These are phyloP conservation scores for Phragmites australis DNA, from an alignment of 176 grass and related monocot species.

Conservation along the genomic window DNA sequence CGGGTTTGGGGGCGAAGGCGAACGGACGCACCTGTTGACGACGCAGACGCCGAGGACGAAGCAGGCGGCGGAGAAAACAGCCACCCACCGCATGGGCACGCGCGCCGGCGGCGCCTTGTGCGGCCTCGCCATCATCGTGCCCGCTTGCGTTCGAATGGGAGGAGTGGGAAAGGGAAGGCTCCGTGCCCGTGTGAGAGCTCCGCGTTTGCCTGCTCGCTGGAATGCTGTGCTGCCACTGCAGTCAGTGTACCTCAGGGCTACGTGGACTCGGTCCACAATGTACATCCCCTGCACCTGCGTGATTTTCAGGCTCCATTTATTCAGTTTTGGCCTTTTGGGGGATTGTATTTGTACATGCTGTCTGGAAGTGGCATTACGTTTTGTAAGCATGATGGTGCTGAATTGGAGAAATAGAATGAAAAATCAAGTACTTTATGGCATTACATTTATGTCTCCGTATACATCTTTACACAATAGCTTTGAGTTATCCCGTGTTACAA, in stretches of 20 bases:
- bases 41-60: conserved; percentile 59
- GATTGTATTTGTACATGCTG: too few relatives aligned
- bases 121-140: conserved; percentile 41
- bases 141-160: conserved; percentile 2
- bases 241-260: not conserved
- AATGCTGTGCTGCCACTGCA: not conserved
- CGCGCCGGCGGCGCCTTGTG: conserved; percentile 49
- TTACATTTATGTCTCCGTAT: too few relatives aligned
- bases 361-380: not conserved
- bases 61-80: conserved; percentile 57
- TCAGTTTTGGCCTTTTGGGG: not conserved
- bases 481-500: too few relatives aligned
- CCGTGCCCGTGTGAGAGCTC: conserved; percentile 16
- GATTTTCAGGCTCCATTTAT: not conserved
- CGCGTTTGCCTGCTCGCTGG: conserved; percentile 11
- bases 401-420: too few relatives aligned
- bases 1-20: conserved; percentile 19
- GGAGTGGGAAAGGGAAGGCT: conserved; percentile 33
- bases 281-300: not conserved
- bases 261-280: conserved; percentile 31
- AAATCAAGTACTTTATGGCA: not conserved
- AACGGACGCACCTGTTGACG: conserved; percentile 53
- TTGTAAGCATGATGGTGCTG: too few relatives aligned
- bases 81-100: conserved; percentile 46
- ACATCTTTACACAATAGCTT: too few relatives aligned